Percentiles rank a stretch among this genome's conserved stretches.
phyloP scores from a whole-genome alignment of 805 yeast species.

The Schizosaccharomyces lindneri region DNA sequence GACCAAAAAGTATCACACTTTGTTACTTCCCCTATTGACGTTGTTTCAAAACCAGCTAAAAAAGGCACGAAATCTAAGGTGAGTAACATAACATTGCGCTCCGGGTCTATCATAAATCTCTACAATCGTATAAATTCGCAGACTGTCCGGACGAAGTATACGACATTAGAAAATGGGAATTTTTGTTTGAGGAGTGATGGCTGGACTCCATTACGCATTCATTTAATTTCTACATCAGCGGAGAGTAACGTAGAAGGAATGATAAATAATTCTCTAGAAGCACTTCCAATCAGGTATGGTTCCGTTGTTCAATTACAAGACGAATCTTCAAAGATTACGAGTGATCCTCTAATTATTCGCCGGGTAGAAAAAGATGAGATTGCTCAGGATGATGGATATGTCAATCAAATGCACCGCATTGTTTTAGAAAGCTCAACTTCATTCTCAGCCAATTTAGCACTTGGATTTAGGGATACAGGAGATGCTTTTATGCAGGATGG shows the following conservation, averaged over 20 bases:
- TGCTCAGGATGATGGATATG: not conserved
- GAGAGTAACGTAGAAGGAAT: not conserved
- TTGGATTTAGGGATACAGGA: not conserved
- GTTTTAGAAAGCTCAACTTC: not conserved
- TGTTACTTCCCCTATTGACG: not conserved
- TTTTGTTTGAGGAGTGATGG: not conserved
- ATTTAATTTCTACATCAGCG: not conserved
- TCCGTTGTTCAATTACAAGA: not conserved
- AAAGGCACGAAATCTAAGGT: not conserved
- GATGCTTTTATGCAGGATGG: not conserved
- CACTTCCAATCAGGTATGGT: not conserved
- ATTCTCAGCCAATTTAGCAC: not conserved
- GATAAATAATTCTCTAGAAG: not conserved
- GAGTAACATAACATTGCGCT: not conserved
- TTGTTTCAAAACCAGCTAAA: conserved; percentile 1
- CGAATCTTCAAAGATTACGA: not conserved
- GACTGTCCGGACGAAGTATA: conserved; percentile 1
- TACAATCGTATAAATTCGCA: conserved; percentile 3
- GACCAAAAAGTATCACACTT: not conserved
- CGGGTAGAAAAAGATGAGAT: conserved; percentile 1
- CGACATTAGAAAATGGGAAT: not conserved
- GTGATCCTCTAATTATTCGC: not conserved
- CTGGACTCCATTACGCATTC: not conserved
- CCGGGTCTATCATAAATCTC: not conserved
- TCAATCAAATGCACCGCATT: not conserved